Percentiles rank a stretch among this genome's conserved stretches.
Conservation (phyloP, 176 grass and related monocot species). For the Saccharum officinarum region DNA sequence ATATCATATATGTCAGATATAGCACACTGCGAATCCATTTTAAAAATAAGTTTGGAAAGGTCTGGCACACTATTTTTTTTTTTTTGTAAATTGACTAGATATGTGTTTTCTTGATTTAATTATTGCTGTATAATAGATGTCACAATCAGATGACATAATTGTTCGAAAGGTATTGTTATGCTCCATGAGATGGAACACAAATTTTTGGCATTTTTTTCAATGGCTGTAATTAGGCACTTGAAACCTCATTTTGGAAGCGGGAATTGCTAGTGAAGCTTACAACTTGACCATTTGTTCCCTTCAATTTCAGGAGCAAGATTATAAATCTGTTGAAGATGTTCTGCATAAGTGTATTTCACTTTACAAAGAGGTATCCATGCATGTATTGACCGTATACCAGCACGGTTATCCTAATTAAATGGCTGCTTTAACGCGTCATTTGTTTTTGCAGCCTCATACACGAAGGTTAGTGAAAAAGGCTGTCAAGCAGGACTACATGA, state of each 20-base stretch:
- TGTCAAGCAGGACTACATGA: slow-evolving; percentile 44
- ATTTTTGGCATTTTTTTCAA: not conserved
- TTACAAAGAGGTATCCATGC: slow-evolving; percentile 65
- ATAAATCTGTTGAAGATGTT: slow-evolving; percentile 55
- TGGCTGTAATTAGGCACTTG: not conserved
- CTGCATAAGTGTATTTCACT: slow-evolving; percentile 71
- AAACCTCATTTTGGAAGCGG: not conserved
- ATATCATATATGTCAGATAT: slow-evolving; percentile 13
- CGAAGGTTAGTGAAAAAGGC: slow-evolving; percentile 39
- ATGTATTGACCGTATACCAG: not conserved
- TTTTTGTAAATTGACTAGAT: slow-evolving; percentile 6
- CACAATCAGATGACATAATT: not conserved
- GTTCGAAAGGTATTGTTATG: not conserved
- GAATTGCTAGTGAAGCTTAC: not conserved
- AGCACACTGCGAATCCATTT: slow-evolving; percentile 29
- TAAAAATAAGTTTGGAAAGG: slow-evolving; percentile 35
- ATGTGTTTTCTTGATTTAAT: slow-evolving; percentile 18
- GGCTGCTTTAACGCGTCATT: not conserved
- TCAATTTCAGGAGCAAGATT: slow-evolving; percentile 58
- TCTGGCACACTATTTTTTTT: not conserved
- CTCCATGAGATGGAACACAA: not conserved
- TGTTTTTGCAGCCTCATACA: slow-evolving; percentile 44
- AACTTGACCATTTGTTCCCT: not conserved
- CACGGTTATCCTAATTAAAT: not conserved
- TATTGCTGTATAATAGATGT: slow-evolving; percentile 12